Conservation (phyloP, 208 protist species). For the Lotmaria passim region DNA sequence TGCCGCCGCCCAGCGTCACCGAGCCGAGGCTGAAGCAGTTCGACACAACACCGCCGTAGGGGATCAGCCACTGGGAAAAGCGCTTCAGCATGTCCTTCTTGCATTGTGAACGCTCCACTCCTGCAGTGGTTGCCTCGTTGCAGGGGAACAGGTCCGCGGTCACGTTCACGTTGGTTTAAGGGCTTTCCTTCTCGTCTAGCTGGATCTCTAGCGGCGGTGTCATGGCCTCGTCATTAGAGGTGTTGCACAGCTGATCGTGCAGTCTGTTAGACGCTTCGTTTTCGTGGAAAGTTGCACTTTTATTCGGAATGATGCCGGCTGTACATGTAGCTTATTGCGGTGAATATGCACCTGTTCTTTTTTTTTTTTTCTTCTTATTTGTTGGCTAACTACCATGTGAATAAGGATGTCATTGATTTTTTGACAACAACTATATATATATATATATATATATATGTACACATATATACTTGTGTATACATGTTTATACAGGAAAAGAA, state of each 20-base stretch:
- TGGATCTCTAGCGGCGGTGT: too few relatives aligned
- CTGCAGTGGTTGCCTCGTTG: background rate
- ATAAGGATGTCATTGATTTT: too few relatives aligned
- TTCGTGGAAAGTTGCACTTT: too few relatives aligned
- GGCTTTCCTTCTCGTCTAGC: background rate
- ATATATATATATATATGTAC: conserved; percentile 37
- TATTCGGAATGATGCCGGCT: too few relatives aligned
- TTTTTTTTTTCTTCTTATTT: too few relatives aligned
- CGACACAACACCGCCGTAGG: background rate
- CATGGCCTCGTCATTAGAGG: too few relatives aligned
- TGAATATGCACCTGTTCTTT: too few relatives aligned
- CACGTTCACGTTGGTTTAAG: background rate
- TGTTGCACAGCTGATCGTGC: too few relatives aligned
- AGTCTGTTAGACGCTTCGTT: too few relatives aligned
- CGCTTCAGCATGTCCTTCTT: background rate
- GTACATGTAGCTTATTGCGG: too few relatives aligned
- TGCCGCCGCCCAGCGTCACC: conserved; percentile 65
- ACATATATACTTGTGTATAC: conserved; percentile 29
- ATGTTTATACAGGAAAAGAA: background rate
- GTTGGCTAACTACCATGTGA: too few relatives aligned
- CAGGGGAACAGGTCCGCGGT: background rate
- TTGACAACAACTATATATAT: background rate
- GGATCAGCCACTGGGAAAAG: background rate
- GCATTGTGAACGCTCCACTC: background rate
- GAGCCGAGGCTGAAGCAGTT: conserved; percentile 18